phyloP scores from a whole-genome alignment of 352 stramenopile species.

The Saprolegnia diclina region DNA sequence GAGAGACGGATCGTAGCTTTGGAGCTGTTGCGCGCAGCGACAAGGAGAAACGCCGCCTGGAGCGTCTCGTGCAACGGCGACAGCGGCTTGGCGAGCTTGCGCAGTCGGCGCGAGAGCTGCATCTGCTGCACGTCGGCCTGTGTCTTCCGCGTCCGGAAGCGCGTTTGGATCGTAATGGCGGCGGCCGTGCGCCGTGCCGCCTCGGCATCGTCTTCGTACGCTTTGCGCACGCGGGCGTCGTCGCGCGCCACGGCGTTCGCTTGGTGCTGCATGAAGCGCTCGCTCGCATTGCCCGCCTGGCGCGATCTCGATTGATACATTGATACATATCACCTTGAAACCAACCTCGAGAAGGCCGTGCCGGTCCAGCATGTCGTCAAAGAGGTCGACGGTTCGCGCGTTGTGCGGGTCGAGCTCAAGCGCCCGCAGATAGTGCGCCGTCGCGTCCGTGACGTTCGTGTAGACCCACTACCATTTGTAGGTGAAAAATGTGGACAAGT shows the following conservation, averaged over 20 bases:
- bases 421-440: conserved; percentile 57
- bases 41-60: conserved; percentile 36
- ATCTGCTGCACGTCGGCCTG: conserved; percentile 37
- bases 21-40: conserved; percentile 25
- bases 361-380: conserved; percentile 69
- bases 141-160: conserved; percentile 52
- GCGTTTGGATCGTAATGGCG: conserved; percentile 56
- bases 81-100: conserved; percentile 45
- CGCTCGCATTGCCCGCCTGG: conserved; percentile 47
- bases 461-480: conserved; percentile 50
- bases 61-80: conserved; percentile 43
- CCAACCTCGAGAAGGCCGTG: background rate
- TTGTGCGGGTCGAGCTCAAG: conserved; percentile 61
- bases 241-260: conserved; percentile 47
- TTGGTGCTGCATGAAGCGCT: conserved; percentile 68
- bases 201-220: conserved; percentile 35
- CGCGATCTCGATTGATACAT: conserved; percentile 29
- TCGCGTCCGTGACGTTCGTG: conserved; percentile 51
- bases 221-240: conserved; percentile 33
- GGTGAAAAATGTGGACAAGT: conserved; percentile 4
- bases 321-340: background rate
- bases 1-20: background rate
- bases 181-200: conserved; percentile 31
- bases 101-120: conserved; percentile 41
- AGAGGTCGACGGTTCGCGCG: conserved; percentile 53